Percentiles rank a stretch among this genome's conserved stretches.
phyloP scores from a whole-genome alignment of 2,329 filamentous ascomycete species.

The Fusarium compactum region DNA sequence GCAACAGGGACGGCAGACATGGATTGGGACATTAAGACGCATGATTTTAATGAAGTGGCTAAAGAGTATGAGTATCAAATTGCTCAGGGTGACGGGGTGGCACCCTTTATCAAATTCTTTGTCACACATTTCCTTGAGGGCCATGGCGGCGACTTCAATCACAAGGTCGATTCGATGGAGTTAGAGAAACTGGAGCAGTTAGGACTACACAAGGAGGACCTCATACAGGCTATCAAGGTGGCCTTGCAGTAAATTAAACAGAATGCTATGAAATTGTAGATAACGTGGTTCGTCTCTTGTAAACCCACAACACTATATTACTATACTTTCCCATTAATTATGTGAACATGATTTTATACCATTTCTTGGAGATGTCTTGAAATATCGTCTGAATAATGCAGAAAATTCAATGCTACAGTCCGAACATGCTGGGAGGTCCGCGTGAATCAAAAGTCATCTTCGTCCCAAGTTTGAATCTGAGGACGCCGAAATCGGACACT shows the following conservation, averaged over 20 bases:
- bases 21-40: conserved; percentile 18
- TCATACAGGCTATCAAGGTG: neutral
- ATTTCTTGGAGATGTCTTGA: neutral
- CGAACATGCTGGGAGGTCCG: neutral
- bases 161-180: conserved; percentile 4
- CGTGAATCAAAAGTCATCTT: neutral
- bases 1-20: conserved; percentile 1
- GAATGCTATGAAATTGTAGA: neutral
- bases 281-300: neutral
- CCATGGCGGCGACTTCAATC: conserved; percentile 10
- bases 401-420: neutral
- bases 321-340: neutral
- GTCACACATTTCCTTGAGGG: conserved; percentile 16
- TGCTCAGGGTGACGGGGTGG: neutral
- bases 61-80: conserved; percentile 13
- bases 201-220: conserved; percentile 9
- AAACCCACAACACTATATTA: neutral
- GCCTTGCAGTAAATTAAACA: neutral
- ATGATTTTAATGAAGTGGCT: conserved; percentile 7
- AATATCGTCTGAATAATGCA: neutral
- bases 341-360: neutral
- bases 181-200: conserved; percentile 7
- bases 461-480: neutral
- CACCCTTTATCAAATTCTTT: conserved; percentile 25
- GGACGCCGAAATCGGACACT: neutral